Percentiles rank a stretch among this genome's conserved stretches.
phyloP scores from a whole-genome alignment of 495 filamentous ascomycete genomes.

The Zalerion maritima region DNA sequence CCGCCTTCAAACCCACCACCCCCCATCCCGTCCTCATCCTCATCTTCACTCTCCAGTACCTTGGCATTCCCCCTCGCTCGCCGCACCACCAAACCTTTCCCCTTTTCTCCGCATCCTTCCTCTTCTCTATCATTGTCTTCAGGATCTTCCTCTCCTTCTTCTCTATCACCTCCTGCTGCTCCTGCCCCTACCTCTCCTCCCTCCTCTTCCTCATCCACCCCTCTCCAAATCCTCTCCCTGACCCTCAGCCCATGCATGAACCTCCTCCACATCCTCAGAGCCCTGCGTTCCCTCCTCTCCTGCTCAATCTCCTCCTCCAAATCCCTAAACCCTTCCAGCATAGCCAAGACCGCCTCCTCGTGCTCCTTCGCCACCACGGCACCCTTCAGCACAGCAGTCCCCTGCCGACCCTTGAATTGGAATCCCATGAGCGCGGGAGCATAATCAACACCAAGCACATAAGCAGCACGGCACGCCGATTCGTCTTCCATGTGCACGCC shows the following conservation, averaged over 20 bases:
- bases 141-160: conserved; percentile 6
- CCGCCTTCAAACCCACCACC: conserved; percentile 16
- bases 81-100: conserved; percentile 6
- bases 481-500: conserved; percentile 50
- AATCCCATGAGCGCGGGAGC: conserved; percentile 86
- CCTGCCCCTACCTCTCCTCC: conserved; percentile 6
- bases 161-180: conserved; percentile 5
- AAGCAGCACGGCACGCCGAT: conserved; percentile 56
- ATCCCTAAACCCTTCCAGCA: conserved; percentile 48
- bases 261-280: conserved; percentile 59
- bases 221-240: conserved; percentile 52
- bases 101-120: conserved; percentile 6
- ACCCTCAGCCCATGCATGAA: conserved; percentile 67
- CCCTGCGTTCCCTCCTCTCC: conserved; percentile 37
- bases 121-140: conserved; percentile 8
- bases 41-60: conserved; percentile 6
- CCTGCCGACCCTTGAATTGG: conserved; percentile 64
- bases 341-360: conserved; percentile 53
- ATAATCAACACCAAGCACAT: conserved; percentile 68
- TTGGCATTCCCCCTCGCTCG: not conserved
- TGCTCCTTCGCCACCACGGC: conserved; percentile 59
- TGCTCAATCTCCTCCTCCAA: conserved; percentile 42
- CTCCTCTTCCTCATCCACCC: conserved; percentile 26
- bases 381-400: conserved; percentile 64
- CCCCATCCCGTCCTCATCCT: conserved; percentile 13